Evolutionary conservation across 2,329 filamentous ascomycete genomes (phyloP).

Genomic region (Alternaria solani): DNA sequence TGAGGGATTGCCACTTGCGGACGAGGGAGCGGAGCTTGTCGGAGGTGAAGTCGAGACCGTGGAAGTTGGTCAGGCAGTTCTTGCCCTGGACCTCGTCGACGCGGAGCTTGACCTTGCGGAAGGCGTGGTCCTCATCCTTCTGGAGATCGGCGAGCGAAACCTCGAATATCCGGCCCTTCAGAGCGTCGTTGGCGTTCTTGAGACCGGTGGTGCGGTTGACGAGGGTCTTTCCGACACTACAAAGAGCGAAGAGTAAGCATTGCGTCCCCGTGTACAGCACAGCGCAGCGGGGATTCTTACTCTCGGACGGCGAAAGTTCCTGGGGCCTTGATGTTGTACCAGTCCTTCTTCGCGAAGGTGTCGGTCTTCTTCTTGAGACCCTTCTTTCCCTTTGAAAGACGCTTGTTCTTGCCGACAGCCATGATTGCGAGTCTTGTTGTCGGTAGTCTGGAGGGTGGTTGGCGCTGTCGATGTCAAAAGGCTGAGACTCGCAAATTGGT

Average conservation of each 20-base stretch:
- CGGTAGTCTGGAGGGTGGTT: slow-evolving; percentile 41
- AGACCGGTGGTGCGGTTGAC: slow-evolving; percentile 99
- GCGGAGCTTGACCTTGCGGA: slow-evolving; percentile 99
- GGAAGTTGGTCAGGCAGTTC: slow-evolving; percentile 99
- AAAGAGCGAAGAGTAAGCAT: slow-evolving; percentile 42
- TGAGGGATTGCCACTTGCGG: slow-evolving; percentile 99
- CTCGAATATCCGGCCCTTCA: slow-evolving; percentile 99
- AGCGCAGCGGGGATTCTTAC: slow-evolving; percentile 66
- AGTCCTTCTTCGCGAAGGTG: slow-evolving; percentile 98
- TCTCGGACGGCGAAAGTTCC: slow-evolving; percentile 96
- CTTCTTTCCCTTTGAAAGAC: slow-evolving; percentile 99
- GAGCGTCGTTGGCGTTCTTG: slow-evolving; percentile 99
- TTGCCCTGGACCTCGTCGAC: slow-evolving; percentile 99
- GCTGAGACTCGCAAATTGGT: slow-evolving; percentile 18
- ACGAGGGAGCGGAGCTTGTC: slow-evolving; percentile 99
- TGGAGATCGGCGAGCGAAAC: slow-evolving; percentile 98
- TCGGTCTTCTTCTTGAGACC: slow-evolving; percentile 99
- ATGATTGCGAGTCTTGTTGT: slow-evolving; percentile 69
- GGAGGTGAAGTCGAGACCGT: slow-evolving; percentile 99
- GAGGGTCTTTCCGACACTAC: slow-evolving; percentile 98
- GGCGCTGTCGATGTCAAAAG: slow-evolving; percentile 42
- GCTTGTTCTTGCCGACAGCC: slow-evolving; percentile 98
- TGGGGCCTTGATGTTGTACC: slow-evolving; percentile 98
- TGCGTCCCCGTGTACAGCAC: slow-evolving; percentile 27
- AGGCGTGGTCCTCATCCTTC: slow-evolving; percentile 99